These are phyloP conservation scores for Claviceps sp. DNA, from an alignment of 2,329 filamentous ascomycete genomes.

Conservation along the genomic window DNA sequence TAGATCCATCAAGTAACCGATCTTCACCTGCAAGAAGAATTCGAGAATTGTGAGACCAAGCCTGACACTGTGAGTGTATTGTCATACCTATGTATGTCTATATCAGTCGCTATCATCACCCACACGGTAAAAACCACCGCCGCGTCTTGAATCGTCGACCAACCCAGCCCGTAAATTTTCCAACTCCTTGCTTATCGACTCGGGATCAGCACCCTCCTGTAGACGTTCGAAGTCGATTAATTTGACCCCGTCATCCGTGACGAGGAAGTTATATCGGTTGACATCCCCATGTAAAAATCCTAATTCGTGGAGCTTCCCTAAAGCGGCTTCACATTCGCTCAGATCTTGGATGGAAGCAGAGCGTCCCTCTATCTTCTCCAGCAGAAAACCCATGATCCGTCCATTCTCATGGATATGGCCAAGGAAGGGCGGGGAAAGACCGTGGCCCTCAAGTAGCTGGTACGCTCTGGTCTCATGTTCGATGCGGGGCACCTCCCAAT, in stretches of 20 bases:
- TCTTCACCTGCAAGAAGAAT: too few relatives aligned
- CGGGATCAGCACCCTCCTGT: not conserved
- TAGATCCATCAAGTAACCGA: too few relatives aligned
- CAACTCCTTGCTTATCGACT: not conserved
- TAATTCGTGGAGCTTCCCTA: slow-evolving; percentile 15
- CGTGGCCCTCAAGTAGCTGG: slow-evolving; percentile 14
- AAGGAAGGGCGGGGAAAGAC: slow-evolving; percentile 20
- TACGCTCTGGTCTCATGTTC: slow-evolving; percentile 19
- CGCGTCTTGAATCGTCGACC: not conserved
- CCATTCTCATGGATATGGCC: slow-evolving; percentile 21
- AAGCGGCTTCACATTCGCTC: slow-evolving; percentile 13
- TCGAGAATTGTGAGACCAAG: too few relatives aligned
- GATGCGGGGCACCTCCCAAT: slow-evolving; percentile 20
- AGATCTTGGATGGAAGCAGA: slow-evolving; percentile 16
- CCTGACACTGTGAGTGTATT: too few relatives aligned
- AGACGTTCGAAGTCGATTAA: slow-evolving; percentile 20
- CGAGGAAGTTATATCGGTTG: slow-evolving; percentile 25
- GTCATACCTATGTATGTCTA: not conserved
- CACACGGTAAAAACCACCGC: not conserved
- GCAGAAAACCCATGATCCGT: slow-evolving; percentile 21
- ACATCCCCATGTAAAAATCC: slow-evolving; percentile 22
- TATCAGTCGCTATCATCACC: not conserved
- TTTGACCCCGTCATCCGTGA: slow-evolving; percentile 14
- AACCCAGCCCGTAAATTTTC: not conserved
- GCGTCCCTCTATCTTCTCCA: slow-evolving; percentile 21